phyloP scores from a whole-genome alignment of 2,329 filamentous ascomycete species.

The Seiridium cupressi region DNA sequence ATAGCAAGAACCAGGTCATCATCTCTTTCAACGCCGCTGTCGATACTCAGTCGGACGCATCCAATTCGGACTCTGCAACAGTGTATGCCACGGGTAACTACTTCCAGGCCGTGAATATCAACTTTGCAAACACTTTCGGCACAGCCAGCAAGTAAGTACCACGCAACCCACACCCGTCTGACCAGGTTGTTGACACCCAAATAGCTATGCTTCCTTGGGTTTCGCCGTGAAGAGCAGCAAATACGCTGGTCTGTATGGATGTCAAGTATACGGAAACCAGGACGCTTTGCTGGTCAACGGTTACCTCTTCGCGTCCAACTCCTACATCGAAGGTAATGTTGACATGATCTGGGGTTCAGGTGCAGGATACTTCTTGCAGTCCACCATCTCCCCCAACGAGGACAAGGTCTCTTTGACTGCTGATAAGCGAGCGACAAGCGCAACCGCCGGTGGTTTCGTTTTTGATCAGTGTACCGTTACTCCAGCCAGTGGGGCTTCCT shows the following conservation, averaged over 20 bases:
- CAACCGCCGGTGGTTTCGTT: constrained; percentile 35
- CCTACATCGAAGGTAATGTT: constrained; percentile 36
- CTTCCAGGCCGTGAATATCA: constrained; percentile 35
- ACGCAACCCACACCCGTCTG: neutral
- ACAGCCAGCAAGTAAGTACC: constrained; percentile 25
- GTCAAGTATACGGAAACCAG: constrained; percentile 43
- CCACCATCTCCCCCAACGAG: constrained; percentile 27
- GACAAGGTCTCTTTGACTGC: constrained; percentile 28
- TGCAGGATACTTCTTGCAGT: constrained; percentile 39
- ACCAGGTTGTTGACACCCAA: neutral
- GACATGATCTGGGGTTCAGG: constrained; percentile 43
- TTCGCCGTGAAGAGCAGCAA: constrained; percentile 38
- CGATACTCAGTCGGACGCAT: constrained; percentile 32
- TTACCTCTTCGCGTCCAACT: constrained; percentile 36
- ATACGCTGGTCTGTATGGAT: constrained; percentile 45
- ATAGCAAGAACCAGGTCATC: constrained; percentile 26
- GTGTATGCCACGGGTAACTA: constrained; percentile 38
- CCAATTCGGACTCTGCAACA: constrained; percentile 35
- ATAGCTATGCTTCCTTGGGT: constrained; percentile 32
- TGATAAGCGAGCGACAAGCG: constrained; percentile 35
- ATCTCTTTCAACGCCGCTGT: constrained; percentile 25
- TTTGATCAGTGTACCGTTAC: constrained; percentile 43
- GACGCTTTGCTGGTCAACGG: constrained; percentile 46
- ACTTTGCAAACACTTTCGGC: constrained; percentile 36
- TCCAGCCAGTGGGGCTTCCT: constrained; percentile 33